Conservation (phyloP, 768 basidiomycete genomes). For the Trametes punicea region DNA sequence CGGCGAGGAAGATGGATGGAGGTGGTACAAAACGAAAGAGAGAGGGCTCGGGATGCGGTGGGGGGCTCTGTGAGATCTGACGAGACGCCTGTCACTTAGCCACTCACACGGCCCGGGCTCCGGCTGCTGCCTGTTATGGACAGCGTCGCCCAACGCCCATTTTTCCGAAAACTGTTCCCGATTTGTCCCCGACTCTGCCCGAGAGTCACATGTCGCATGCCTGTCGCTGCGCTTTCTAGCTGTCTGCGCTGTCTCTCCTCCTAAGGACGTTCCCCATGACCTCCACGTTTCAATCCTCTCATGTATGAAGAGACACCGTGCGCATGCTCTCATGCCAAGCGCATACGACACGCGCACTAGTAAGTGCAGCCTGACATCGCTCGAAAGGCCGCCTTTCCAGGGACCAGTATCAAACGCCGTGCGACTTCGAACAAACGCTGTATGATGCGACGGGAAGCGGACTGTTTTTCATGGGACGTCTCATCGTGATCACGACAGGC, state of each 20-base stretch:
- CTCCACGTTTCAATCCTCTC: neutral
- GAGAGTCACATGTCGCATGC: conserved; percentile 6
- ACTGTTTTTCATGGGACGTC: no score
- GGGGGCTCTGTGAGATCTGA: neutral
- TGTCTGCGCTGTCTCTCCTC: no score
- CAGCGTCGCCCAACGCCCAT: conserved; percentile 10
- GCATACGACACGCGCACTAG: no score
- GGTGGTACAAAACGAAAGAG: neutral
- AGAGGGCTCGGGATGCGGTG: neutral
- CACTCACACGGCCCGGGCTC: neutral
- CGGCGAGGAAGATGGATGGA: neutral
- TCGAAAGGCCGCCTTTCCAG: neutral
- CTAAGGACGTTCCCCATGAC: neutral
- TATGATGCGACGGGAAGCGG: neutral
- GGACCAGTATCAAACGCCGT: neutral
- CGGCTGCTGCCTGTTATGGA: conserved; percentile 2
- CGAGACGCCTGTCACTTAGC: neutral
- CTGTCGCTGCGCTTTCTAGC: neutral
- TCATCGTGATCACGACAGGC: no score
- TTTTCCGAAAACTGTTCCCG: conserved; percentile 9
- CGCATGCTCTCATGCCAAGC: no score
- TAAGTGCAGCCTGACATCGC: no score
- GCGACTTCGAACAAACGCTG: neutral
- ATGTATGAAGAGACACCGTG: no score
- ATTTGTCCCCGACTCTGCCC: neutral